Evolutionary conservation across 768 basidiomycete genomes (phyloP).

Genomic region (Boletus patriciae): DNA sequence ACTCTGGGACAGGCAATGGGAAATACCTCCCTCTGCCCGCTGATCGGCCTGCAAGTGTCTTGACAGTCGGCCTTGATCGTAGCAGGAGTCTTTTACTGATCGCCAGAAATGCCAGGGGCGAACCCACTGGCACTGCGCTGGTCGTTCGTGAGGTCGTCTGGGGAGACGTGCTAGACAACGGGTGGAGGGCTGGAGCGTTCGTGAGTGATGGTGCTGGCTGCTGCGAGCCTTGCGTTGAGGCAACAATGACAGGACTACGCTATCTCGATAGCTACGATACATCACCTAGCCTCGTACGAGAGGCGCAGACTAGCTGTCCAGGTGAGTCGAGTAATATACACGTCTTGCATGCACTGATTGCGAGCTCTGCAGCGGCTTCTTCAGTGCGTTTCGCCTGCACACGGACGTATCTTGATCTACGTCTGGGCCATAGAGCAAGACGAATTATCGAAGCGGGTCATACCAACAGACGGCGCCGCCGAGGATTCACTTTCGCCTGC

Average conservation of each 20-base stretch:
- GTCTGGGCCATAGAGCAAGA: constrained; percentile 99
- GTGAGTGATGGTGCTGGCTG: constrained; percentile 45
- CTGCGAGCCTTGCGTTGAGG: constrained; percentile 1
- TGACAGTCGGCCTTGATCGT: constrained; percentile 84
- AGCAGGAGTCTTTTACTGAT: constrained; percentile 77
- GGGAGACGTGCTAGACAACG: constrained; percentile 71
- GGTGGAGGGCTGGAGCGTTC: constrained; percentile 80
- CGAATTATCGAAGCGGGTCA: constrained; percentile 70
- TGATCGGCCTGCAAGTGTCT: constrained; percentile 57
- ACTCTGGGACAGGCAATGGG: constrained; percentile 96
- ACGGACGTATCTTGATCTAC: constrained; percentile 85
- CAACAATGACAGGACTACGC: constrained; percentile 75
- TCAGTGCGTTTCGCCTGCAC: constrained; percentile 58
- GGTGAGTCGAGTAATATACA: constrained; percentile 40
- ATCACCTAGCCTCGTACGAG: constrained; percentile 83
- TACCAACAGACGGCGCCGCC: constrained; percentile 36
- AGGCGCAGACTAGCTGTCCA: constrained; percentile 73
- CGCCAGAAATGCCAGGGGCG: constrained; percentile 62
- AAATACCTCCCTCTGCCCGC: constrained; percentile 86
- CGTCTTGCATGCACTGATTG: background rate
- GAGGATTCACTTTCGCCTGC: constrained; percentile 10
- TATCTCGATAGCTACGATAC: constrained; percentile 96
- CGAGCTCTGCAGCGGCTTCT: constrained; percentile 52
- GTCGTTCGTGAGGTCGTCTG: constrained; percentile 68
- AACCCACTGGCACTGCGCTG: constrained; percentile 9